phyloP scores from a whole-genome alignment of 108 stramenopile species.

The Aurantiochytrium sp. region DNA sequence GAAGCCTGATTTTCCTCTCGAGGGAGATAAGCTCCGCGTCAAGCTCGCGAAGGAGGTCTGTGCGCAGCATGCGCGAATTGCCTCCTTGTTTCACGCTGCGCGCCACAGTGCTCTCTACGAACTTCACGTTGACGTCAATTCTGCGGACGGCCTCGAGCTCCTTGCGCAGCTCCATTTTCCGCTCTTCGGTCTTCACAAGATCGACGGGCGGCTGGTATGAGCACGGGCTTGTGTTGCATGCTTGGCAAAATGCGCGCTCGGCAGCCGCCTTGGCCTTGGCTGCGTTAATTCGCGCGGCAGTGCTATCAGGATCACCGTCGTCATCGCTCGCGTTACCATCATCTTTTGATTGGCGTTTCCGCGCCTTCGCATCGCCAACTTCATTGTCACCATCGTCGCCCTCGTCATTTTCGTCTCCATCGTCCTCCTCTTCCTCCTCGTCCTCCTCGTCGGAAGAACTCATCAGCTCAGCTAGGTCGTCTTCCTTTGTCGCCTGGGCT shows the following conservation, averaged over 20 bases:
- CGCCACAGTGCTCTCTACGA: slow-evolving; percentile 42
- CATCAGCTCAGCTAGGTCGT: background rate
- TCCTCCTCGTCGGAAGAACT: background rate
- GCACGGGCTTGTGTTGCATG: slow-evolving; percentile 41
- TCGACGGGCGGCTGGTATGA: slow-evolving; percentile 29
- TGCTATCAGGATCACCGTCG: background rate
- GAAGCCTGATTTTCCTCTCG: slow-evolving; percentile 28
- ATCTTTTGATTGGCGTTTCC: background rate
- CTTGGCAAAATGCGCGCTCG: background rate
- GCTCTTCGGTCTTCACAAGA: slow-evolving; percentile 17
- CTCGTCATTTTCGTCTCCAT: background rate
- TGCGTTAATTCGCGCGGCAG: background rate
- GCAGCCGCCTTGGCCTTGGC: background rate
- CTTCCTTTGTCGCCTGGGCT: background rate
- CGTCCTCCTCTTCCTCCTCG: background rate
- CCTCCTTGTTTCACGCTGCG: slow-evolving; percentile 41
- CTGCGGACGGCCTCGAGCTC: slow-evolving; percentile 46
- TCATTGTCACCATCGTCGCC: background rate
- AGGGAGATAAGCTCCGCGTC: slow-evolving; percentile 34
- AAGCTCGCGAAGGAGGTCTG: slow-evolving; percentile 48
- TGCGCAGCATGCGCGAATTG: slow-evolving; percentile 26
- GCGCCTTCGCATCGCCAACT: too few relatives aligned
- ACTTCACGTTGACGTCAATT: slow-evolving; percentile 21
- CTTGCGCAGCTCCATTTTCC: slow-evolving; percentile 22
- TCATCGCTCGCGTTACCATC: background rate